Base-by-base conservation (phyloP, 208 protist species). In the Phytomonas sp. region DNA sequence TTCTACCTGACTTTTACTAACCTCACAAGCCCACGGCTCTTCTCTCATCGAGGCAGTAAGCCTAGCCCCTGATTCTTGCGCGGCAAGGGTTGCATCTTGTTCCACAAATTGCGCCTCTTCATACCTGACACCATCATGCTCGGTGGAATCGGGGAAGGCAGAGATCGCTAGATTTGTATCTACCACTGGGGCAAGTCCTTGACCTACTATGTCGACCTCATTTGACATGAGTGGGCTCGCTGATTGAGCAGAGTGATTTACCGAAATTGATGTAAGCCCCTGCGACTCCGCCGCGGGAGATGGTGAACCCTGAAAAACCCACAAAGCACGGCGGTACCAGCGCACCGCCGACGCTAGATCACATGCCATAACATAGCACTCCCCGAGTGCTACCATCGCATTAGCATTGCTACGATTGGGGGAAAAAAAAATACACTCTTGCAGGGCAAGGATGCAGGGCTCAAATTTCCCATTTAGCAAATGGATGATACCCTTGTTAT, bases 281-380 rank as follows among this genome's bases (percentile, higher is more conserved):
- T 51, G 31, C 34, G 68, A 60, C 1, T 70, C 33, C 53, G 9
- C 43, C 3, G 36, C 15, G 7, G 1, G 37, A 56, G 20, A 74
- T 67, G 34, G 29, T 32, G 36, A 56, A 64, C 23, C 51, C 60
- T 75, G 72, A 28, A 96, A 68, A 13, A 88, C 71, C 87, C 86
- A 94, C 60, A 96, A 60, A 30, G 87, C 85, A 13, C 87, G 83
- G 0, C 88, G 83, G 66, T 96, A 96, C 59, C 86, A 84, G 15
- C 85, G 84, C 33, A 96, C 76, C 11, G 91, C 91, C 17, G 85
- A 88, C 60, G 86, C 87, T 51, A 96, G 75, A 71, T 96, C 91
- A 77, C 82, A 92, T 3, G 94, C 70, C 1, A 82, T 85, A 43
- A 94, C 70, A 75, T 92, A 93, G 63, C 87, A 92, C 79, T 96